Evolutionary conservation across 2,329 filamentous ascomycete genomes (phyloP).

Genomic region (Fusarium sp.): DNA sequence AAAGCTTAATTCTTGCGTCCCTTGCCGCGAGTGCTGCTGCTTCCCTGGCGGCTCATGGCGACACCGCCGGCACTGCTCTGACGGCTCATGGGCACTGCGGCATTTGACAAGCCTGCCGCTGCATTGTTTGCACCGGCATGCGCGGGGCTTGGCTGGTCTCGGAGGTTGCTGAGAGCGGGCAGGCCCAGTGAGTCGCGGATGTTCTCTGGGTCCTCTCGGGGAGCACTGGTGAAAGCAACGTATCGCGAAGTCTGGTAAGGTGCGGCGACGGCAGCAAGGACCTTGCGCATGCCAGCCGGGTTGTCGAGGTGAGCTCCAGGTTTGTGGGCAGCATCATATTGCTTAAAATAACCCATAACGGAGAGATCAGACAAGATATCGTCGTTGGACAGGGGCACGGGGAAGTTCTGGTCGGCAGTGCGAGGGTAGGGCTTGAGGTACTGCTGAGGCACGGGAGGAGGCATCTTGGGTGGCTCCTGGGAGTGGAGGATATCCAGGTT

Average conservation of each 20-base stretch:
- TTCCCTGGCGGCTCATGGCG: slow-evolving; percentile 69
- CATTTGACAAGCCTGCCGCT: slow-evolving; percentile 50
- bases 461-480: slow-evolving; percentile 69
- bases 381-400: slow-evolving; percentile 63
- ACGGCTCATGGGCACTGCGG: slow-evolving; percentile 66
- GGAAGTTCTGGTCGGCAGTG: slow-evolving; percentile 68
- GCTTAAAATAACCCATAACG: slow-evolving; percentile 70
- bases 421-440: slow-evolving; percentile 71
- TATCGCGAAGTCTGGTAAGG: slow-evolving; percentile 63
- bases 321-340: slow-evolving; percentile 67
- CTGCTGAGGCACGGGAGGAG: slow-evolving; percentile 68
- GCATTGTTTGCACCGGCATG: slow-evolving; percentile 43
- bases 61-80: slow-evolving; percentile 68
- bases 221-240: slow-evolving; percentile 62
- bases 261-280: slow-evolving; percentile 68
- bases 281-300: slow-evolving; percentile 65
- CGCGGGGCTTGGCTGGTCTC: slow-evolving; percentile 57
- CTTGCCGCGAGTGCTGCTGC: slow-evolving; percentile 64
- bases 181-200: slow-evolving; percentile 66
- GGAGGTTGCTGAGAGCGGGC: slow-evolving; percentile 57
- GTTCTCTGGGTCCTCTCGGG: slow-evolving; percentile 63
- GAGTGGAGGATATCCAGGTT: slow-evolving; percentile 70
- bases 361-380: slow-evolving; percentile 68
- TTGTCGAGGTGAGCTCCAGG: slow-evolving; percentile 69
- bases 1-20: slow-evolving; percentile 53